Percentiles rank a stretch among this genome's conserved stretches.
Conservation (phyloP, 148 eudicot species). For the Pouteria glomerata region DNA sequence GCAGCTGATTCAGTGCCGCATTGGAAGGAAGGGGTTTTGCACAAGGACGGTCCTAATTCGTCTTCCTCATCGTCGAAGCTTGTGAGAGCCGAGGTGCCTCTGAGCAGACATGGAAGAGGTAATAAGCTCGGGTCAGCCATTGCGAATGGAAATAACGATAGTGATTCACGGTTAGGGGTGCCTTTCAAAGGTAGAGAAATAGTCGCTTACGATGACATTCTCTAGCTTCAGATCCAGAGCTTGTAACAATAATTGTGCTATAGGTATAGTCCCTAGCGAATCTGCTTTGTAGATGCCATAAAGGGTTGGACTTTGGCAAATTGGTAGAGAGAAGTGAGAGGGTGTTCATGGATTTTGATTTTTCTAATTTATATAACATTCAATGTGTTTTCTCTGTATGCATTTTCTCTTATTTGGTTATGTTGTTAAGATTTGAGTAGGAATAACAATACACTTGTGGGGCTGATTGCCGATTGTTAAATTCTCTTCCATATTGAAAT, state of each 20-base stretch:
- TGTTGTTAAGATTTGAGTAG: not conserved
- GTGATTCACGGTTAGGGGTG: slow-evolving; percentile 22
- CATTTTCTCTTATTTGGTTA: not conserved
- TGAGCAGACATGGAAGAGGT: slow-evolving; percentile 70
- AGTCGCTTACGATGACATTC: slow-evolving; percentile 87
- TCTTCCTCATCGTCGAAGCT: slow-evolving; percentile 46
- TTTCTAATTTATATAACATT: not conserved
- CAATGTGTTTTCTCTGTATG: not conserved
- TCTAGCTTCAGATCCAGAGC: slow-evolving; percentile 23
- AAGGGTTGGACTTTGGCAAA: not conserved
- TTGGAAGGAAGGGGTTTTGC: slow-evolving; percentile 34
- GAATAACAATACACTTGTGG: not conserved
- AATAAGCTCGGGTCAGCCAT: slow-evolving; percentile 66
- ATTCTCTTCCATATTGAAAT: too few species aligned
- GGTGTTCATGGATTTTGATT: slow-evolving; percentile 1
- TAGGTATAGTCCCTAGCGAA: not conserved
- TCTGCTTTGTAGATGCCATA: not conserved
- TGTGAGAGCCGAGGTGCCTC: slow-evolving; percentile 58
- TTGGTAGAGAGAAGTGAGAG: not conserved
- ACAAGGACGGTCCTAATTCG: slow-evolving; percentile 20
- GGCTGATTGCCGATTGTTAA: not conserved
- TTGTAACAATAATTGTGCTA: slow-evolving; percentile 10
- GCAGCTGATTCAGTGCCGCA: slow-evolving; percentile 47
- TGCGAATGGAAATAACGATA: slow-evolving; percentile 32
- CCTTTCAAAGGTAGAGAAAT: slow-evolving; percentile 62